phyloP scores from a whole-genome alignment of 106 monocot genomes.

The Dendrobium chrysotoxum region DNA sequence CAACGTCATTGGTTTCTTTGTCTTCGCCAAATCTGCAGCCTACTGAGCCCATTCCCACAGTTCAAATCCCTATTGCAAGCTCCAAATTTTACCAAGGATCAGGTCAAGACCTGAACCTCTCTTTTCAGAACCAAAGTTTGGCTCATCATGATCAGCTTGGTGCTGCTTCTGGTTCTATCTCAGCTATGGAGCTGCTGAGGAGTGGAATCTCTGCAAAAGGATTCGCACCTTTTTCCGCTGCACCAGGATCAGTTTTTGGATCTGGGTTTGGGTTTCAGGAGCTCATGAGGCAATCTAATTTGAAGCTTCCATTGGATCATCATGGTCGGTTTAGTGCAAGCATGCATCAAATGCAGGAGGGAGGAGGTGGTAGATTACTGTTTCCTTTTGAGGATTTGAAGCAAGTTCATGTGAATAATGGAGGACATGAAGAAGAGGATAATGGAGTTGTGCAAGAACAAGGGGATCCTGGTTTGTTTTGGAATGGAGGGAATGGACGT shows the following conservation, averaged over 20 bases:
- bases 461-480: not conserved
- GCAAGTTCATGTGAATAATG: not conserved
- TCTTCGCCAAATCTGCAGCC: not conserved
- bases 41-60: not conserved
- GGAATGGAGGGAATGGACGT: not conserved
- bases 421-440: not conserved
- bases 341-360: conserved; percentile 1
- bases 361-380: not conserved
- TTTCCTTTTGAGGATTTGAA: conserved; percentile 4
- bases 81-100: not conserved
- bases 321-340: not conserved
- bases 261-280: conserved; percentile 8
- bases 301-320: conserved; percentile 1
- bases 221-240: not conserved
- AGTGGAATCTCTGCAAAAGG: conserved; percentile 4
- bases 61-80: not conserved
- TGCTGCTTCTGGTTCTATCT: not conserved
- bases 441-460: not conserved
- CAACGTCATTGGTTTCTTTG: not conserved
- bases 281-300: not conserved
- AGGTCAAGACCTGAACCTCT: not conserved
- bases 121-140: not conserved
- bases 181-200: not conserved
- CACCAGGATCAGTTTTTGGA: not conserved
- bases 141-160: not conserved